Percentiles rank a stretch among this genome's conserved stretches.
Evolutionary conservation across 495 filamentous ascomycete species (phyloP).

Genomic region (Hypoxylon fragiforme): DNA sequence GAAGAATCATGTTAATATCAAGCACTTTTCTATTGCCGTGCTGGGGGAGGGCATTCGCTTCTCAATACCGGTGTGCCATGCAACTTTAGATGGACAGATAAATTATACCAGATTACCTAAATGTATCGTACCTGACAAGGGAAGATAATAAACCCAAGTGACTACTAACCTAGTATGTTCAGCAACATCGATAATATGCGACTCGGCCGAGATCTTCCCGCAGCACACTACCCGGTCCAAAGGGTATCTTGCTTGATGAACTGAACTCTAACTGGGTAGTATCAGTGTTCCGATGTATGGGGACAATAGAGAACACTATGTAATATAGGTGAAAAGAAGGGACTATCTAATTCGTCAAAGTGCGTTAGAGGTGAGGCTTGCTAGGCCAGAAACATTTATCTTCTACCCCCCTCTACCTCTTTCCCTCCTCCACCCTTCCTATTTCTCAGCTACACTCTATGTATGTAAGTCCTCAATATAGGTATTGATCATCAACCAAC

Average conservation of each 20-base stretch:
- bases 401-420: not conserved
- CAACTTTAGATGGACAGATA: not conserved
- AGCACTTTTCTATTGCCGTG: no score
- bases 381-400: conserved; percentile 1
- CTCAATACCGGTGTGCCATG: no score
- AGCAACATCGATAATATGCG: no score
- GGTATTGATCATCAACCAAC: conserved; percentile 11
- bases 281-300: not conserved
- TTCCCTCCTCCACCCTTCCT: not conserved
- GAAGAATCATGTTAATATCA: no score
- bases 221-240: not conserved
- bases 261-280: conserved; percentile 7
- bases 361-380: conserved; percentile 3
- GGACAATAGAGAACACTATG: not conserved
- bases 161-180: no score
- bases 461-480: not conserved
- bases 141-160: no score
- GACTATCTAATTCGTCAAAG: no score
- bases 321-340: not conserved
- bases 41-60: no score
- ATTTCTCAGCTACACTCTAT: no score
- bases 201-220: not conserved
- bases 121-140: conserved; percentile 15
- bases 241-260: not conserved
- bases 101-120: conserved; percentile 13